Base-by-base conservation (phyloP, 1,284 basidiomycete genomes). In the Trametes polyzona region DNA sequence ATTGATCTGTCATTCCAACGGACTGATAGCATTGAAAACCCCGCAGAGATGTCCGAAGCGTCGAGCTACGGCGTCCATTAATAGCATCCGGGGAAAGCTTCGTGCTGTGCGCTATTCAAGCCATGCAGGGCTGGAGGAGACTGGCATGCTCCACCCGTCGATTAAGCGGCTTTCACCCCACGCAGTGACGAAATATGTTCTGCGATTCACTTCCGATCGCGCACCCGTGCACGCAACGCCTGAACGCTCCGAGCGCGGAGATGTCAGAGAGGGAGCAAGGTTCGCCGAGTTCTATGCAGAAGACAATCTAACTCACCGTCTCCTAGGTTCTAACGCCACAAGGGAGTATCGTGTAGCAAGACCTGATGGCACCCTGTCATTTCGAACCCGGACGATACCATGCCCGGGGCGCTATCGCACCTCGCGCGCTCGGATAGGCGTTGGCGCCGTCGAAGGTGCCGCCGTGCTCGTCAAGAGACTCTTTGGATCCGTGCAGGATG, bases 281-380 rank as follows among this genome's bases (percentile, higher is more conserved):
- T 44, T 44, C 33, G 41, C 16, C 24, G 30, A 23, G n/a, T 40
- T 32, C 36, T 39, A 17, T 24, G 37, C 3, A 41, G 29, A 41
- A 30, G 37, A 9, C 37, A 24, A 24, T 32, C 48, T 24, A 16
- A 29, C 14, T 41, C 29, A 30, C 12, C 17, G 27, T 30, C 33
- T 47, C 21, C 3, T 37, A 47, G 44, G 37, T 40, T 32, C 43
- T 35, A 33, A 40, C 36, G 52, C 32, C 44, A 33, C 53, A 16
- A 35, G 7, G 24, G 46, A n/a, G 40, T 26, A 24, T 41, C 14
- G 16, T 33, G 24, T 43, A 33, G 30, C n/a, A 9, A 19, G 44
- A 46, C 48, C 53, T 48, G 46, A 42, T 55, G 53, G 6, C 53
- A 48, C 53, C 47, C 36, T 21, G 9, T 29, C 39, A 27, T 41